A percentile compares a stretch with the other conserved stretches of the same genome.
Evolutionary conservation across 495 filamentous ascomycete genomes (phyloP).

Genomic region (Alectoria sarmentosa): DNA sequence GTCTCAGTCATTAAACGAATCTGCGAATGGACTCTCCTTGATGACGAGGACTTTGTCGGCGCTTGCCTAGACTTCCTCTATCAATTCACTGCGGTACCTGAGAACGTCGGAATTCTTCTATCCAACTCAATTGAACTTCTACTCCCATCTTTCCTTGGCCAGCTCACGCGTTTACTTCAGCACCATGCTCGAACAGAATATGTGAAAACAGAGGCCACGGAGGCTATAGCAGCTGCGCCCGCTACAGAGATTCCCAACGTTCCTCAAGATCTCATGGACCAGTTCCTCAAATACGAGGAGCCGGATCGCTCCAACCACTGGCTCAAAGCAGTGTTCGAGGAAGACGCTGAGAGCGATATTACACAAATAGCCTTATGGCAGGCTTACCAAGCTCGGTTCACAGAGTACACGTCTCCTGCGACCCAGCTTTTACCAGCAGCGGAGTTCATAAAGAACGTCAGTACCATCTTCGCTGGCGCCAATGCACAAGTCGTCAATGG

Average conservation of each 20-base stretch:
- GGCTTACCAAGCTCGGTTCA: conserved; percentile 84
- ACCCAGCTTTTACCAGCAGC: conserved; percentile 71
- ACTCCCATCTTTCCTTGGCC: conserved; percentile 60
- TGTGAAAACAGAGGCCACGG: conserved; percentile 37
- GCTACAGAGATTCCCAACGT: conserved; percentile 63
- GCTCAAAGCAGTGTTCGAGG: conserved; percentile 63
- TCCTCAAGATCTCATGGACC: conserved; percentile 67
- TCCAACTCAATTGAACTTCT: conserved; percentile 52
- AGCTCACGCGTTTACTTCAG: conserved; percentile 68
- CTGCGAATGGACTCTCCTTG: conserved; percentile 72
- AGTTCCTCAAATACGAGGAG: conserved; percentile 67
- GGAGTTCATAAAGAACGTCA: conserved; percentile 96
- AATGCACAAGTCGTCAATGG: conserved; percentile 73
- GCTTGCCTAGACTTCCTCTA: conserved; percentile 92
- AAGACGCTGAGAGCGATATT: conserved; percentile 75
- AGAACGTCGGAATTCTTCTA: conserved; percentile 71
- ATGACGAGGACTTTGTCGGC: conserved; percentile 84
- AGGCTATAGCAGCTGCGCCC: conserved; percentile 42
- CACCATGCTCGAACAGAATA: conserved; percentile 49
- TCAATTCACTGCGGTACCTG: conserved; percentile 77
- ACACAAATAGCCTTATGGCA: conserved; percentile 97
- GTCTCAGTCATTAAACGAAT: conserved; percentile 56
- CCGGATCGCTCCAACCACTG: conserved; percentile 84
- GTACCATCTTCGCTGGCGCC: conserved; percentile 63
- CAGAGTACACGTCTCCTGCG: conserved; percentile 39